Evolutionary conservation across 257 asterid genomes (phyloP).

Genomic region (Vinca minor): DNA sequence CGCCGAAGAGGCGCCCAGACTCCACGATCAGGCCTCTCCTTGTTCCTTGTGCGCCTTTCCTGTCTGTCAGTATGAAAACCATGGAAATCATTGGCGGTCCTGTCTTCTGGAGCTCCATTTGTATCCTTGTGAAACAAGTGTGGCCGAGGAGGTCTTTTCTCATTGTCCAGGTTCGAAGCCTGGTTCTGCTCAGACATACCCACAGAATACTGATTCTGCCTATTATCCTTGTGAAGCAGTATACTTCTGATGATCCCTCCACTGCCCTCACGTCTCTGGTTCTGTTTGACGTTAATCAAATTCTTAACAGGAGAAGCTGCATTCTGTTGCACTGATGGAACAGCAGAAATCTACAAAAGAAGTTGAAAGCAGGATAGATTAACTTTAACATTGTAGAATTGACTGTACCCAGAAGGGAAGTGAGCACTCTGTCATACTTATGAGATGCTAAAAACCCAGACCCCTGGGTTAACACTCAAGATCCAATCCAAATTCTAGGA

Average conservation of each 20-base stretch:
- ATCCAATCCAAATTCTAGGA: neutral
- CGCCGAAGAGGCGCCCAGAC: constrained; percentile 85
- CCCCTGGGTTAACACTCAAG: neutral
- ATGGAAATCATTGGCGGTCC: constrained; percentile 33
- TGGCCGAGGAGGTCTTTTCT: constrained; percentile 71
- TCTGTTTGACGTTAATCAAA: constrained; percentile 37
- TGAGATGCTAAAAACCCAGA: neutral
- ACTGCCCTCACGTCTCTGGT: constrained; percentile 67
- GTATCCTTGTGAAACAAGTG: constrained; percentile 49
- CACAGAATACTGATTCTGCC: constrained; percentile 39
- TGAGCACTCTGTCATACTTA: neutral
- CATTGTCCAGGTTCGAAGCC: constrained; percentile 36
- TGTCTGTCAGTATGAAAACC: constrained; percentile 38
- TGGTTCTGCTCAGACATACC: constrained; percentile 44
- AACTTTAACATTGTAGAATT: neutral
- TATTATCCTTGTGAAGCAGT: constrained; percentile 55
- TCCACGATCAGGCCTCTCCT: constrained; percentile 91
- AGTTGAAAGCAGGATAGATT: neutral
- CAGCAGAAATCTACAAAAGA: constrained; percentile 31
- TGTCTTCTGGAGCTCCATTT: constrained; percentile 50
- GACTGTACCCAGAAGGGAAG: neutral
- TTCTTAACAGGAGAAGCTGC: constrained; percentile 34
- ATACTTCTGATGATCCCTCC: constrained; percentile 76
- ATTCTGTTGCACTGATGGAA: constrained; percentile 34
- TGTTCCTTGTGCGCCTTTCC: constrained; percentile 62